Conservation (phyloP, 1,284 basidiomycete genomes). For the Veloboletus limbatus region DNA sequence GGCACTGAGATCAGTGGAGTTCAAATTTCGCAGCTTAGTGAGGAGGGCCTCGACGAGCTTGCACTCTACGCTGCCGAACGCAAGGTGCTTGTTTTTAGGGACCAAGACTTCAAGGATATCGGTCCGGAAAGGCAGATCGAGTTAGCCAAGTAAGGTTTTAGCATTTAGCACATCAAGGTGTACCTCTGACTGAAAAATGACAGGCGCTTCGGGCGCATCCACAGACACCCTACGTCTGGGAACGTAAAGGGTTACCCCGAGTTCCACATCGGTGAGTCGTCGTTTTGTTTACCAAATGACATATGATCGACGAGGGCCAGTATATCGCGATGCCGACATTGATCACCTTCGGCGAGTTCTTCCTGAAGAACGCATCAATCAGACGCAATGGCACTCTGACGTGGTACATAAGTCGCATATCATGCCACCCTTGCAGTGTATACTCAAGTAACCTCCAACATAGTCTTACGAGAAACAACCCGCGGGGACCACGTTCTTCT, state of each 20-base stretch:
- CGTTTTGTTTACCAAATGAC: neutral
- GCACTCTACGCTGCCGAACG: conserved; percentile 58
- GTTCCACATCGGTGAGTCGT: conserved; percentile 45
- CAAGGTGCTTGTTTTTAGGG: conserved; percentile 55
- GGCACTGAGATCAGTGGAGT: conserved; percentile 61
- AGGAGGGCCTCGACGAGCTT: conserved; percentile 58
- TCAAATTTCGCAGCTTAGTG: conserved; percentile 53
- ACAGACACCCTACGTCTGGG: conserved; percentile 54
- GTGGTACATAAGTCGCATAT: conserved; percentile 34
- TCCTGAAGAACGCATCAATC: conserved; percentile 25
- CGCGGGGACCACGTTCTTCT: conserved; percentile 59
- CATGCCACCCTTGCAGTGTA: neutral
- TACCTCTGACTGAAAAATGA: neutral
- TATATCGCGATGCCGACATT: conserved; percentile 19
- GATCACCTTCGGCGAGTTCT: neutral
- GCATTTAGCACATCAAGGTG: neutral
- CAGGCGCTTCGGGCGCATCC: conserved; percentile 57
- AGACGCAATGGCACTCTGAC: conserved; percentile 46
- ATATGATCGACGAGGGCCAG: conserved; percentile 11
- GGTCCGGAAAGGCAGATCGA: conserved; percentile 50
- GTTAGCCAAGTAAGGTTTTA: conserved; percentile 37
- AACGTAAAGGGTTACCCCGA: conserved; percentile 50
- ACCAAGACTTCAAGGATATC: conserved; percentile 59
- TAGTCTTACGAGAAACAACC: conserved; percentile 60
- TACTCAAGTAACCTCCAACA: neutral